phyloP scores from a whole-genome alignment of 129 eudicot genomes.

The Heracleum sosnowskyi region DNA sequence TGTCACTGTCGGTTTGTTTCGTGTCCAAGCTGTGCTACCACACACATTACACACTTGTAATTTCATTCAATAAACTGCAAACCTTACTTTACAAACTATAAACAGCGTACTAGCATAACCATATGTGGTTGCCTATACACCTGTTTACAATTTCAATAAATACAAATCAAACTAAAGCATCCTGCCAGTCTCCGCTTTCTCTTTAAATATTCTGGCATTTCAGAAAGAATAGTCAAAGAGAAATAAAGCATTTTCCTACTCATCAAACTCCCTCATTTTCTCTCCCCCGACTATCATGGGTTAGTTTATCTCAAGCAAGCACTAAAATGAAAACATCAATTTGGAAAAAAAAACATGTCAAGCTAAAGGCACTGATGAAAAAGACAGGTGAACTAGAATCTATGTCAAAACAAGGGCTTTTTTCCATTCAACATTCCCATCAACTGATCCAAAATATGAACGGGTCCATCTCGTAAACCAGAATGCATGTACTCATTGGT shows the following conservation, averaged over 20 bases:
- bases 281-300: neutral
- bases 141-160: neutral
- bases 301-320: slow-evolving; percentile 1
- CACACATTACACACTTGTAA: neutral
- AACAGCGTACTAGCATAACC: neutral
- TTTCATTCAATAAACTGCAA: neutral
- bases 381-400: neutral
- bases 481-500: slow-evolving; percentile 97
- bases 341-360: neutral
- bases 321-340: neutral
- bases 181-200: neutral
- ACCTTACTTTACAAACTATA: neutral
- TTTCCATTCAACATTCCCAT: slow-evolving; percentile 72
- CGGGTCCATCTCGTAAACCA: slow-evolving; percentile 69
- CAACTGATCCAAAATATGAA: slow-evolving; percentile 65
- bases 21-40: neutral
- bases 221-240: neutral
- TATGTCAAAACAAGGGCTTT: slow-evolving; percentile 64
- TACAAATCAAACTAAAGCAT: neutral
- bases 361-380: neutral
- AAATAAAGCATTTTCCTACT: neutral
- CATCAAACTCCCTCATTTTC: neutral
- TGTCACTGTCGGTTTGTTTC: neutral
- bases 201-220: slow-evolving; percentile 1
- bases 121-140: neutral